Conservation (phyloP, 306 rosid genomes). For the Chamaecrista fasciculata region DNA sequence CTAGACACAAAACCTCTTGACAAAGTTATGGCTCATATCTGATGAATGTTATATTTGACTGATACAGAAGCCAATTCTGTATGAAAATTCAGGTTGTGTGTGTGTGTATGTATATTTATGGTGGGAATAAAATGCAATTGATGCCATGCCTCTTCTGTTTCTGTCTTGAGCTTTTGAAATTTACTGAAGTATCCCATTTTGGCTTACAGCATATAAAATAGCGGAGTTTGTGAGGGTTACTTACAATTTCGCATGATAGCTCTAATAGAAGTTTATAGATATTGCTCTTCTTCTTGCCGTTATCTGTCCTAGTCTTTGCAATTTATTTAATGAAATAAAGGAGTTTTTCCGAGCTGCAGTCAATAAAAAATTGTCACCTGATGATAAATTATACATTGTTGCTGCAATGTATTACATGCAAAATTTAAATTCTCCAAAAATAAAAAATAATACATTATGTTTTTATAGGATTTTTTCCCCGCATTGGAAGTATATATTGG, state of each 20-base stretch:
- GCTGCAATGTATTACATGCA: not conserved
- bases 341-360: not conserved
- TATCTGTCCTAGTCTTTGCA: not conserved
- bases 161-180: not conserved
- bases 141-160: not conserved
- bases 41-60: conserved; percentile 17
- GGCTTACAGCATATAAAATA: not conserved
- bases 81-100: not conserved
- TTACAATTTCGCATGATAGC: not conserved
- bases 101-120: not conserved
- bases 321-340: not conserved
- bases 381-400: not conserved
- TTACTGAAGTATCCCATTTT: not conserved
- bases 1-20: conserved; percentile 11
- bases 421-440: conserved; percentile 11
- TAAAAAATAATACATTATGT: no score
- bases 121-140: not conserved
- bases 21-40: conserved; percentile 4
- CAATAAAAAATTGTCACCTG: not conserved
- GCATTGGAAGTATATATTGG: not conserved
- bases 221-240: not conserved
- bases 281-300: not conserved
- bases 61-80: not conserved
- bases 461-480: conserved; percentile 4
- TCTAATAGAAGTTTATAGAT: not conserved